A percentile compares a stretch with the other conserved stretches of the same genome.
phyloP scores from a whole-genome alignment of 2,329 filamentous ascomycete genomes.

The Sarocladium strictum region DNA sequence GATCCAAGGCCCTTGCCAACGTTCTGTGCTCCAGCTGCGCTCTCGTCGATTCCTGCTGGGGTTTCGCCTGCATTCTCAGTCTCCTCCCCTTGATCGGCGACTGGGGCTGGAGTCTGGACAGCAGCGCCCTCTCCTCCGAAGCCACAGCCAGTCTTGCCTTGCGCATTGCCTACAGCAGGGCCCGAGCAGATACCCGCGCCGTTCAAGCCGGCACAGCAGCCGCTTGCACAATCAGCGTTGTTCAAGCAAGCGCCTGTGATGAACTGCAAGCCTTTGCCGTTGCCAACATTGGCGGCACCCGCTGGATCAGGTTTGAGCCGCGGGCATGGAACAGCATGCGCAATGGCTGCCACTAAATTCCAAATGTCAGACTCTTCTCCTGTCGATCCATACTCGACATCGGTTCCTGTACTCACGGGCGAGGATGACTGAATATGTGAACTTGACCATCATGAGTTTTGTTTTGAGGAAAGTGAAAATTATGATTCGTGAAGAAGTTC shows the following conservation, averaged over 20 bases:
- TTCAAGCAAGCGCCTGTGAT: constrained; percentile 21
- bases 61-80: background rate
- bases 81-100: background rate
- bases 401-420: background rate
- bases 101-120: background rate
- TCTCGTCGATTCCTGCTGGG: constrained; percentile 8
- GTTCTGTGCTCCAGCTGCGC: constrained; percentile 15
- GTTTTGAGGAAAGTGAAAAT: background rate
- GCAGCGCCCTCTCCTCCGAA: constrained; percentile 12
- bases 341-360: constrained; percentile 5
- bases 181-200: constrained; percentile 21
- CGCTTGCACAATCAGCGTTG: constrained; percentile 18
- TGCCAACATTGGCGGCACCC: constrained; percentile 14
- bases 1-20: constrained; percentile 15
- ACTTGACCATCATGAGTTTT: background rate
- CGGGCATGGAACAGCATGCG: background rate
- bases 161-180: constrained; percentile 17
- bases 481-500: too few species aligned
- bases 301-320: constrained; percentile 17
- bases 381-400: background rate
- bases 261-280: constrained; percentile 18
- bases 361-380: background rate
- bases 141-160: constrained; percentile 21
- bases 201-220: constrained; percentile 20
- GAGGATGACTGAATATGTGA: background rate